Evolutionary conservation across 192 early-diverging fungal species (phyloP).

Genomic region (Piromyces sp.): DNA sequence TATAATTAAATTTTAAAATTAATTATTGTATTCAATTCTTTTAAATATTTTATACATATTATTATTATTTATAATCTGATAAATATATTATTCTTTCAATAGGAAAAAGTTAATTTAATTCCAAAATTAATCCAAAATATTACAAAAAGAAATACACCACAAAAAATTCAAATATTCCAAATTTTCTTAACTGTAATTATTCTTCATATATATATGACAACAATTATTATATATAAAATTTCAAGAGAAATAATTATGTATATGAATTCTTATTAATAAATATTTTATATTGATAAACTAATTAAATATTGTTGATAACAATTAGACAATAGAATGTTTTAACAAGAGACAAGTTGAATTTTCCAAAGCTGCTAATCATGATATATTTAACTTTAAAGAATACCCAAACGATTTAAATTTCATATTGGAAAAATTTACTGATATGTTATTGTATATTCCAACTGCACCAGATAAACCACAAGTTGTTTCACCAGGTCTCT

Average conservation of each 20-base stretch:
- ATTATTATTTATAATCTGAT: no score
- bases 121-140: constrained; percentile 48
- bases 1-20: no score
- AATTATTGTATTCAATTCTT: no score
- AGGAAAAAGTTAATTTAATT: constrained; percentile 23
- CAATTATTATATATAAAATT: no score
- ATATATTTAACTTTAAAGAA: constrained; percentile 37
- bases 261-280: no score
- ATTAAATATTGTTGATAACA: no score
- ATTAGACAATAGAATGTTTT: not conserved
- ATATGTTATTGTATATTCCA: constrained; percentile 48
- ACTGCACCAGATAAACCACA: constrained; percentile 3
- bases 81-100: not conserved
- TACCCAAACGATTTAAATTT: constrained; percentile 29
- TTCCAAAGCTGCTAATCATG: constrained; percentile 9
- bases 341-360: not conserved
- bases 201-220: no score
- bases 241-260: no score
- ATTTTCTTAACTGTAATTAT: constrained; percentile 42
- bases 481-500: constrained; percentile 35
- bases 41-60: no score
- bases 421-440: constrained; percentile 32
- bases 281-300: no score
- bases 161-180: constrained; percentile 40
- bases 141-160: constrained; percentile 25